Percentiles rank a stretch among this genome's conserved stretches.
Conservation (phyloP, 352 stramenopile genomes). For the Pythium angustatum region DNA sequence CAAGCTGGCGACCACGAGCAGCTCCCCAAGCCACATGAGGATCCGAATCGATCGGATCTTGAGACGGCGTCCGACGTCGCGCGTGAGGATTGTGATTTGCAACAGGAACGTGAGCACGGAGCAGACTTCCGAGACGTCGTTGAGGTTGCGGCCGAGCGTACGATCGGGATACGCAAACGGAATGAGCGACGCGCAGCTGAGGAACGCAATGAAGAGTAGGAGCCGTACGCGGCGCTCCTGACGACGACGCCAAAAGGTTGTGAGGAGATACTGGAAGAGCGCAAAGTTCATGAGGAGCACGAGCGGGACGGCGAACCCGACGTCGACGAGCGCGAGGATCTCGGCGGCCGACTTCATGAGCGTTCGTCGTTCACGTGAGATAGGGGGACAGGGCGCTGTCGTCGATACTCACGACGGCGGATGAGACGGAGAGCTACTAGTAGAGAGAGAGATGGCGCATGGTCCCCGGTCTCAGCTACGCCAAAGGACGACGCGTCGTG, state of each 20-base stretch:
- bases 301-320: neutral
- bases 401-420: too few relatives aligned
- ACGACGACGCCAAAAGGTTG: neutral
- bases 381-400: too few relatives aligned
- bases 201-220: neutral
- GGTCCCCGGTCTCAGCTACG: too few relatives aligned
- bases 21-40: conserved; percentile 11
- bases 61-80: conserved; percentile 32
- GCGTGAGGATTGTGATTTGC: conserved; percentile 35
- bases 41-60: conserved; percentile 27
- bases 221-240: conserved; percentile 4
- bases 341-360: too few relatives aligned
- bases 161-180: conserved; percentile 12
- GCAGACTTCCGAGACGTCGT: conserved; percentile 37
- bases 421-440: too few relatives aligned
- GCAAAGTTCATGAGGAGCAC: conserved; percentile 37
- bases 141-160: conserved; percentile 7
- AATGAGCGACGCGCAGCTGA: conserved; percentile 7
- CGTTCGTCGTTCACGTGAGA: too few relatives aligned
- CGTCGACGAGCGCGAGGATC: conserved; percentile 8
- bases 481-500: too few relatives aligned
- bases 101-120: conserved; percentile 40
- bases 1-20: conserved; percentile 21
- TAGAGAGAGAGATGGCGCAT: too few relatives aligned
- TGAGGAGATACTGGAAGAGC: conserved; percentile 34